These are phyloP conservation scores for Mycosphaerella sp. DNA, from an alignment of 2,329 filamentous ascomycete genomes.

Conservation along the genomic window DNA sequence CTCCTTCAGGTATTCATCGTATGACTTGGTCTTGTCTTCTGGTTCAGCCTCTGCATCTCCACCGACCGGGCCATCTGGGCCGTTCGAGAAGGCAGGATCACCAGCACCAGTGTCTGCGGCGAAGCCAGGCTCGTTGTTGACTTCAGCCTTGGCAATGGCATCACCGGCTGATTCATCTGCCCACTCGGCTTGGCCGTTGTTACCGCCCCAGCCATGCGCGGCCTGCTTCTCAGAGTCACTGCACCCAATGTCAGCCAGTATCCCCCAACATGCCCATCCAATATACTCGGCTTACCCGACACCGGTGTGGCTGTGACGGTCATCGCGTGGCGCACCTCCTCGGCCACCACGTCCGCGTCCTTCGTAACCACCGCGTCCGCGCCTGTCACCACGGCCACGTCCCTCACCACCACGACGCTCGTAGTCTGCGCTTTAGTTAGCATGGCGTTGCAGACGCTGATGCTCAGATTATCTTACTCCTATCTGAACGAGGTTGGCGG, in stretches of 20 bases:
- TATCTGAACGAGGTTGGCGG: conserved; percentile 36
- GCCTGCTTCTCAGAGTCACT: conserved; percentile 82
- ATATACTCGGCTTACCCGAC: conserved; percentile 46
- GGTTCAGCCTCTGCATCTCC: conserved; percentile 32
- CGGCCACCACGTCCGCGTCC: conserved; percentile 49
- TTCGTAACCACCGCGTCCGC: conserved; percentile 41
- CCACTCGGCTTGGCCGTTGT: conserved; percentile 70
- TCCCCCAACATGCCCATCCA: background rate
- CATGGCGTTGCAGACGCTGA: background rate
- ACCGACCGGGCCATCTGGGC: conserved; percentile 35
- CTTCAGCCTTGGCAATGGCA: conserved; percentile 63
- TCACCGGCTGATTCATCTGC: conserved; percentile 89
- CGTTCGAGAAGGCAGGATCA: conserved; percentile 41
- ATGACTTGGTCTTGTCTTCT: conserved; percentile 83
- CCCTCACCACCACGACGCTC: conserved; percentile 42
- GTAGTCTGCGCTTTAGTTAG: conserved; percentile 10
- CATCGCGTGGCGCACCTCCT: conserved; percentile 43
- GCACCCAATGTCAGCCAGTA: conserved; percentile 1
- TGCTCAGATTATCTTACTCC: conserved; percentile 25
- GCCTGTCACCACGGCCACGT: conserved; percentile 43
- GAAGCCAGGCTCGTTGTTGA: conserved; percentile 27
- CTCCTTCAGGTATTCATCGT: conserved; percentile 78
- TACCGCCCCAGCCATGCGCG: conserved; percentile 81
- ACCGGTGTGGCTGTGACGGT: conserved; percentile 56
- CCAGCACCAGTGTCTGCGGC: conserved; percentile 33